These are phyloP conservation scores for Paramecium tetraurelia DNA, from an alignment of 73 alveolate genomes.

Conservation along the genomic window DNA sequence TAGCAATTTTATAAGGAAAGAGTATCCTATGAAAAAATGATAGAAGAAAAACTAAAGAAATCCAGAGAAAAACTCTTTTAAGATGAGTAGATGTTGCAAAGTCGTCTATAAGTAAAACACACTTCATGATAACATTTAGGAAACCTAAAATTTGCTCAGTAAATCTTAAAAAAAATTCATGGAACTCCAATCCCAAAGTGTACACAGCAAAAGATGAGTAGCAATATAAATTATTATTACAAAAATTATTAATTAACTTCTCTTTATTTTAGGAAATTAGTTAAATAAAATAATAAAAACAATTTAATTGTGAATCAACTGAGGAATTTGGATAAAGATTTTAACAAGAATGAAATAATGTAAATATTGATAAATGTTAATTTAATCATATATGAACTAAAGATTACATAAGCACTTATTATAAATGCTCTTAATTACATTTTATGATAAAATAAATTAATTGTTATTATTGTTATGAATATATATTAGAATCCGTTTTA, in stretches of 20 bases:
- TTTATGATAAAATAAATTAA: background rate
- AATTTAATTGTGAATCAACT: too few species aligned
- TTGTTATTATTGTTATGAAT: background rate
- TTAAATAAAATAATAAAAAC: too few species aligned
- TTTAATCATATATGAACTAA: too few species aligned
- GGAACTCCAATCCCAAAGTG: background rate
- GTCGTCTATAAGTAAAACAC: background rate
- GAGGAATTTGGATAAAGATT: too few species aligned
- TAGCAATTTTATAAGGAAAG: background rate
- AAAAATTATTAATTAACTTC: background rate
- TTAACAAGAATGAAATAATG: too few species aligned
- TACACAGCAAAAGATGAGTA: conserved; percentile 2
- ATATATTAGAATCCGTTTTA: background rate
- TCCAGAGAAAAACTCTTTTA: background rate
- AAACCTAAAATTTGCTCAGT: background rate
- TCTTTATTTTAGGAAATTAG: background rate
- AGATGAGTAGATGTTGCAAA: background rate
- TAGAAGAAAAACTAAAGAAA: background rate
- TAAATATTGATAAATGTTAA: too few species aligned
- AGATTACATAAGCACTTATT: too few species aligned
- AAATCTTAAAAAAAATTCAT: background rate
- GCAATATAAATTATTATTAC: background rate
- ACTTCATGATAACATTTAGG: background rate
- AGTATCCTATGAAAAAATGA: conserved; percentile 5
- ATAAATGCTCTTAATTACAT: background rate